Conservation (phyloP, 2,329 filamentous ascomycete genomes). For the Cadophora malorum region DNA sequence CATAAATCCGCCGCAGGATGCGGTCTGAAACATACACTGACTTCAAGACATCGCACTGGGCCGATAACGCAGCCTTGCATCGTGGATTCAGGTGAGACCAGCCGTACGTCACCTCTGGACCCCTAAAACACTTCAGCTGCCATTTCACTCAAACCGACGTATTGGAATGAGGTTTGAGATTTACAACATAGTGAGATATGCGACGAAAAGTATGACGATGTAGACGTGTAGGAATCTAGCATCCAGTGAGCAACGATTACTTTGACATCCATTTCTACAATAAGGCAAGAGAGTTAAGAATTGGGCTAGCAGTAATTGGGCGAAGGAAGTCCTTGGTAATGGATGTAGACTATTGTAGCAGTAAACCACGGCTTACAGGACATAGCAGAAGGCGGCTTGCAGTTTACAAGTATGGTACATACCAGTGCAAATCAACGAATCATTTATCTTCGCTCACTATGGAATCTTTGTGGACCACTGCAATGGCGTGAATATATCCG, state of each 20-base stretch:
- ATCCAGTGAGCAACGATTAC: background rate
- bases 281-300: too few relatives aligned
- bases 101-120: background rate
- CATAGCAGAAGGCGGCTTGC: too few relatives aligned
- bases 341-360: too few relatives aligned
- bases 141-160: too few relatives aligned
- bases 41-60: too few relatives aligned
- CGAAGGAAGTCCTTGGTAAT: too few relatives aligned
- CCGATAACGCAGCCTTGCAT: background rate
- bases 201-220: background rate
- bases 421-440: background rate
- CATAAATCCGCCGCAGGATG: too few relatives aligned
- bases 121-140: background rate
- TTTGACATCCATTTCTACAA: too few relatives aligned
- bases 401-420: too few relatives aligned
- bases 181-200: background rate
- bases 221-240: background rate
- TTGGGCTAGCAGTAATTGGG: too few relatives aligned
- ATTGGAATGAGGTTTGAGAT: background rate
- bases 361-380: too few relatives aligned
- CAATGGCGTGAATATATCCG: background rate
- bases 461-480: background rate
- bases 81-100: background rate
- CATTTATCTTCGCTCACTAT: constrained; percentile 8
- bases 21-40: too few relatives aligned